These are phyloP conservation scores for Saturnispora halmiae DNA, from an alignment of 805 yeast species.

Conservation along the genomic window DNA sequence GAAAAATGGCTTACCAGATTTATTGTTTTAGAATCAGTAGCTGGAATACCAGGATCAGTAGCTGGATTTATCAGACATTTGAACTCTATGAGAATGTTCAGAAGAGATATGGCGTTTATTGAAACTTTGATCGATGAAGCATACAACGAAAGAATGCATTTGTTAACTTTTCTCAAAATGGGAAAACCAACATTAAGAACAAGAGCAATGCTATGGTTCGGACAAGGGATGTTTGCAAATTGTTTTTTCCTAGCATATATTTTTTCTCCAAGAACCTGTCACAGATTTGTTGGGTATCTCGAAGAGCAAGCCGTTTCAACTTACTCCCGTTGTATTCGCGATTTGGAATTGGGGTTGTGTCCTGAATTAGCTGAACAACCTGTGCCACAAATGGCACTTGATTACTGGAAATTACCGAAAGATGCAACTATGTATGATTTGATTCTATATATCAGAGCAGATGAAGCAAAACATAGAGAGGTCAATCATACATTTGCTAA, in stretches of 20 bases:
- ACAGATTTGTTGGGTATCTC: constrained; percentile 66
- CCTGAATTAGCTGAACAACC: constrained; percentile 37
- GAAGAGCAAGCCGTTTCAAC: constrained; percentile 73
- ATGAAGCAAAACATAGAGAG: constrained; percentile 72
- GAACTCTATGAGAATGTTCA: constrained; percentile 50
- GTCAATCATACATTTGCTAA: constrained; percentile 73
- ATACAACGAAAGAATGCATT: constrained; percentile 70
- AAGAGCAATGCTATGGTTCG: constrained; percentile 43
- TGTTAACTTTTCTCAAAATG: constrained; percentile 56
- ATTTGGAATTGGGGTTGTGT: constrained; percentile 41
- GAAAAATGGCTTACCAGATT: constrained; percentile 54
- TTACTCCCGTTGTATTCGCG: constrained; percentile 50
- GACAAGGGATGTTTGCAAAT: constrained; percentile 66
- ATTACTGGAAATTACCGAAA: constrained; percentile 52
- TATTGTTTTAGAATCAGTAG: constrained; percentile 60
- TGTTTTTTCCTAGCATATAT: constrained; percentile 53
- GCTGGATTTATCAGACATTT: constrained; percentile 66
- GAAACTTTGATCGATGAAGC: constrained; percentile 69
- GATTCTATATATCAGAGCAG: constrained; percentile 57
- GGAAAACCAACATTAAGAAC: constrained; percentile 56
- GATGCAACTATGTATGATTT: constrained; percentile 50
- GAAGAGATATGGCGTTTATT: constrained; percentile 66
- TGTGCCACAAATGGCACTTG: constrained; percentile 52
- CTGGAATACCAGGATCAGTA: constrained; percentile 76
- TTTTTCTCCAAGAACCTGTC: constrained; percentile 54